These are phyloP conservation scores for Chrysoporthe deuterocubensis DNA, from an alignment of 2,329 filamentous ascomycete genomes.

Conservation along the genomic window DNA sequence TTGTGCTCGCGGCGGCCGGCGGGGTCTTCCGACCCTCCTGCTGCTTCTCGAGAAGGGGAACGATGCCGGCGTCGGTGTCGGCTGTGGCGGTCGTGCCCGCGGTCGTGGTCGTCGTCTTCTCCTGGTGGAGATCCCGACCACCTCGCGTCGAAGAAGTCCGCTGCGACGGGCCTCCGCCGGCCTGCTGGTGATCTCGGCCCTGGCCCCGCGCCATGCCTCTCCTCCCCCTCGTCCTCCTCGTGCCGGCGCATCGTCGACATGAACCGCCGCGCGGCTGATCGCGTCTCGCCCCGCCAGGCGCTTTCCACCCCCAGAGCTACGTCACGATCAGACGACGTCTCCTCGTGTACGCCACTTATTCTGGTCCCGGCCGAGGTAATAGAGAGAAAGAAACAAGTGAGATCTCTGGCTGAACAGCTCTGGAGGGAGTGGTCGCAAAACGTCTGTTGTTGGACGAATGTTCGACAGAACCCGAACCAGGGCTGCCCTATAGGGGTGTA, in stretches of 20 bases:
- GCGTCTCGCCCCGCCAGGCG: neutral
- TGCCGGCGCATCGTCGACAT: neutral
- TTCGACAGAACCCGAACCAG: neutral
- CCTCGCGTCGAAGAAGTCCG: constrained; percentile 22
- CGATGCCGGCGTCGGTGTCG: neutral
- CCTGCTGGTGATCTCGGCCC: constrained; percentile 19
- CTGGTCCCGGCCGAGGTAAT: neutral
- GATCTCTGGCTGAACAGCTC: neutral
- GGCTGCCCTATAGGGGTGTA: neutral
- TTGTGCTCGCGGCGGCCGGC: constrained; percentile 7
- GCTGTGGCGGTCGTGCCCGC: constrained; percentile 5
- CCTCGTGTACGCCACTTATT: neutral
- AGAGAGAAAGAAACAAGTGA: neutral
- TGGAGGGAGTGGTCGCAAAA: neutral
- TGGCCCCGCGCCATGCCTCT: neutral
- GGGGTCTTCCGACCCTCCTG: neutral
- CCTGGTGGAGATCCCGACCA: constrained; percentile 7
- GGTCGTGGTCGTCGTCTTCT: neutral
- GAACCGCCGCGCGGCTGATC: neutral
- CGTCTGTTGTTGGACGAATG: constrained; percentile 19
- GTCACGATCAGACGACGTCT: neutral
- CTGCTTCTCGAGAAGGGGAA: neutral
- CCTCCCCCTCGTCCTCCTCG: neutral
- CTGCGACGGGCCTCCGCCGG: constrained; percentile 18
- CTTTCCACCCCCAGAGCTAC: neutral